Evolutionary conservation across 2,329 filamentous ascomycete genomes (phyloP).

Genomic region (Ceratocystis huliohia): DNA sequence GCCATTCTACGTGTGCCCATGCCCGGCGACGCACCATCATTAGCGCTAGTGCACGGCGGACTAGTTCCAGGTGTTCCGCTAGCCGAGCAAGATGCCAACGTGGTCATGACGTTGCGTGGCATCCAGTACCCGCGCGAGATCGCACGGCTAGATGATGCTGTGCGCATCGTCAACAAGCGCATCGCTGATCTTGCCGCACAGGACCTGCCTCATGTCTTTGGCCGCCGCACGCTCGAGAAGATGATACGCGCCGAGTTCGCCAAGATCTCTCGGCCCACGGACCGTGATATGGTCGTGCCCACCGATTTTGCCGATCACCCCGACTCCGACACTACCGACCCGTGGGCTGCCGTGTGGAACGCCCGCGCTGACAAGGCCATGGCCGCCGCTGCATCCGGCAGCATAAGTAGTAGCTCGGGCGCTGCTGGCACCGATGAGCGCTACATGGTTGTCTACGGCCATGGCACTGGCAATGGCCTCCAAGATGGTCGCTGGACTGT

Average conservation of each 20-base stretch:
- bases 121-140: conserved; percentile 44
- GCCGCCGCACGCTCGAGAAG: conserved; percentile 17
- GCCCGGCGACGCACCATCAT: conserved; percentile 43
- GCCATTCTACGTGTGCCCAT: conserved; percentile 55
- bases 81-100: conserved; percentile 58
- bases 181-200: conserved; percentile 17
- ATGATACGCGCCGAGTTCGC: conserved; percentile 18
- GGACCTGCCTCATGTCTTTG: conserved; percentile 11
- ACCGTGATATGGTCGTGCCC: conserved; percentile 29
- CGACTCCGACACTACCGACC: conserved; percentile 38
- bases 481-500: conserved; percentile 53
- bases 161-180: conserved; percentile 23
- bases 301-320: conserved; percentile 39
- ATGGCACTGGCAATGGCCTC: conserved; percentile 65
- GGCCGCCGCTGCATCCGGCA: neutral
- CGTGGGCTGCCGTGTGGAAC: conserved; percentile 57
- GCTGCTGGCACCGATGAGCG: conserved; percentile 26
- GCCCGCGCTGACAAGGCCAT: conserved; percentile 32
- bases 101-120: conserved; percentile 86
- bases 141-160: conserved; percentile 28
- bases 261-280: conserved; percentile 20
- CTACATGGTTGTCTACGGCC: conserved; percentile 71
- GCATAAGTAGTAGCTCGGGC: conserved; percentile 5
- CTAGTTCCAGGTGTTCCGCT: conserved; percentile 64
- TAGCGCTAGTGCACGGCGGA: conserved; percentile 71